A percentile compares a stretch with the other conserved stretches of the same genome.
Evolutionary conservation across 352 stramenopile species (phyloP).

Genomic region (Phytophthora litchii): DNA sequence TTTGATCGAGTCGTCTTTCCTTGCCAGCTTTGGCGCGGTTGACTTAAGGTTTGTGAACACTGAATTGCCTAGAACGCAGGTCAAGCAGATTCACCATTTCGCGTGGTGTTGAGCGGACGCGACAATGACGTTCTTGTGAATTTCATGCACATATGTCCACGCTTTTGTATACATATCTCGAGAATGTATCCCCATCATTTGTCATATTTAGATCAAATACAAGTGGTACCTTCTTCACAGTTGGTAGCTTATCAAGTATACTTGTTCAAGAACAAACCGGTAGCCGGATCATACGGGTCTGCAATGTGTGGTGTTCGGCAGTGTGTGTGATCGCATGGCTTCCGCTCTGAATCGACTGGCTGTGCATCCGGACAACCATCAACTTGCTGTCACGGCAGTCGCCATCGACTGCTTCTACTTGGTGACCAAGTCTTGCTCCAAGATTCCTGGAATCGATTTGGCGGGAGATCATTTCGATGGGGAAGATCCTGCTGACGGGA

Average conservation of each 20-base stretch:
- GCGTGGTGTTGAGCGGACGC: no score
- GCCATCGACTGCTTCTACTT: conserved; percentile 3
- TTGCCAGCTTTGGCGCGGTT: no score
- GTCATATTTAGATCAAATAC: conserved; percentile 5
- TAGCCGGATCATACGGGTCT: conserved; percentile 1
- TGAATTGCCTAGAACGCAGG: no score
- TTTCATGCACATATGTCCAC: no score
- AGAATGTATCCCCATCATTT: no score
- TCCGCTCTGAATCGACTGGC: conserved; percentile 15
- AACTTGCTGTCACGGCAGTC: conserved; percentile 20
- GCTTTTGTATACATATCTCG: no score
- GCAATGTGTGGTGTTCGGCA: not conserved
- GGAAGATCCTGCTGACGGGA: conserved; percentile 23
- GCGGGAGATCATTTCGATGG: conserved; percentile 23
- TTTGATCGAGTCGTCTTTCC: conserved; percentile 10
- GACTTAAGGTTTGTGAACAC: no score
- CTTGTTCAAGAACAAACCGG: no score
- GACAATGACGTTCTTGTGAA: no score
- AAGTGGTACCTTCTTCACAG: not conserved
- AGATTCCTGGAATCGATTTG: conserved; percentile 13
- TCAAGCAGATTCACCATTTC: no score
- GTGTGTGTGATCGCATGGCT: no score
- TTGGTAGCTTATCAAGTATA: not conserved
- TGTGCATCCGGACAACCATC: conserved; percentile 29
- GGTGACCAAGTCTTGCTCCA: no score